Conservation (phyloP, 192 early-diverging fungal genomes). For the Allomyces macrogynus region DNA sequence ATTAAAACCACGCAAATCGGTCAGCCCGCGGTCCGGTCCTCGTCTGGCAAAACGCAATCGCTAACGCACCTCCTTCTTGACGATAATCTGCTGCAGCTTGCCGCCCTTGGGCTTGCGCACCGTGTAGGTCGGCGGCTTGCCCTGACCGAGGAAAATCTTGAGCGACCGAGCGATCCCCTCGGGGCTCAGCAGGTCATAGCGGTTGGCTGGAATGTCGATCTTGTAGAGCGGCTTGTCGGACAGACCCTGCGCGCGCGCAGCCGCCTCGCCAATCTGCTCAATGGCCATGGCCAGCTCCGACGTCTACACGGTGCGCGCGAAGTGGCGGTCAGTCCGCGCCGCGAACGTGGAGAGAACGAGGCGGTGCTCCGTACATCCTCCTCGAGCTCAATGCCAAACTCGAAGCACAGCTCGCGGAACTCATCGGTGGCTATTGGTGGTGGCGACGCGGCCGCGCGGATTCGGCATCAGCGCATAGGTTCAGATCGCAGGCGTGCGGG, state of each 20-base stretch:
- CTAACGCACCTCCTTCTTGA: slow-evolving; percentile 41
- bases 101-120: slow-evolving; percentile 32
- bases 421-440: slow-evolving; percentile 40
- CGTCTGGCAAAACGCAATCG: neutral
- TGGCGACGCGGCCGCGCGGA: neutral
- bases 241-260: slow-evolving; percentile 21
- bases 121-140: slow-evolving; percentile 45
- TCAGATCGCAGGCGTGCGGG: neutral
- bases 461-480: neutral
- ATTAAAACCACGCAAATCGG: slow-evolving; percentile 15
- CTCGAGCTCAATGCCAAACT: slow-evolving; percentile 96
- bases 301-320: slow-evolving; percentile 22
- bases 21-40: slow-evolving; percentile 3
- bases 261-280: slow-evolving; percentile 31
- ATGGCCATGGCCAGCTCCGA: slow-evolving; percentile 61
- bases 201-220: slow-evolving; percentile 97
- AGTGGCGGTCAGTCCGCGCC: neutral
- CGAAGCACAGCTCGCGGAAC: slow-evolving; percentile 96
- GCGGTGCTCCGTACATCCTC: slow-evolving; percentile 49
- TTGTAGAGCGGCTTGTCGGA: slow-evolving; percentile 68
- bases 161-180: slow-evolving; percentile 87
- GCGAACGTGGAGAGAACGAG: slow-evolving; percentile 3
- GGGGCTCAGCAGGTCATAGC: slow-evolving; percentile 87
- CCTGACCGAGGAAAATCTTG: slow-evolving; percentile 56
- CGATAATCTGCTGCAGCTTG: slow-evolving; percentile 34